A percentile compares a stretch with the other conserved stretches of the same genome.
phyloP scores from a whole-genome alignment of 202 grass and related monocot genomes.

The Carex sylvatica region DNA sequence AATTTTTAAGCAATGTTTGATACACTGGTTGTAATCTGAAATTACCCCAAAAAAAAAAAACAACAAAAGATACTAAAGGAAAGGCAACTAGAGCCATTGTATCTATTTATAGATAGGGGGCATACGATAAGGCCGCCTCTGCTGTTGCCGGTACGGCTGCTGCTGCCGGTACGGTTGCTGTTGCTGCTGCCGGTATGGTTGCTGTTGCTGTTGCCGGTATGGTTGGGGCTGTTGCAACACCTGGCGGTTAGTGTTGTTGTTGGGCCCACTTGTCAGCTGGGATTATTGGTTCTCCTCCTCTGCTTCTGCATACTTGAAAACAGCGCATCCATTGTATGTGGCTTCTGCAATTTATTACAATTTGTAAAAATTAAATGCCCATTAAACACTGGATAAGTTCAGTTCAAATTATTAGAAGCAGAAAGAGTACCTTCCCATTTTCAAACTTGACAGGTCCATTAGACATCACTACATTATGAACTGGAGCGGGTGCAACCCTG shows the following conservation, averaged over 20 bases:
- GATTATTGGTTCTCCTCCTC: constrained; percentile 37
- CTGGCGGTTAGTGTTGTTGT: constrained; percentile 16
- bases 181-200: constrained; percentile 21
- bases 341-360: constrained; percentile 28
- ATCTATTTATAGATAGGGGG: constrained; percentile 9
- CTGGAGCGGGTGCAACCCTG: background rate
- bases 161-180: constrained; percentile 35
- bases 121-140: background rate
- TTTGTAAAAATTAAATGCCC: background rate
- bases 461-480: background rate
- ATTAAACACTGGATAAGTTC: background rate
- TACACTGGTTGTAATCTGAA: background rate
- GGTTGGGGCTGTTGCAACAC: constrained; percentile 30
- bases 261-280: constrained; percentile 34
- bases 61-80: background rate
- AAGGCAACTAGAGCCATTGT: background rate
- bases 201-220: constrained; percentile 8
- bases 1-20: background rate
- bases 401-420: background rate
- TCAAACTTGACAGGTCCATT: constrained; percentile 10
- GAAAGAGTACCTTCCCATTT: constrained; percentile 23
- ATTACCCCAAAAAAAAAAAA: background rate
- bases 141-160: constrained; percentile 1
- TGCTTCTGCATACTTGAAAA: constrained; percentile 71
- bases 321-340: constrained; percentile 70